These are phyloP conservation scores for Canavalia gladiata DNA, from an alignment of 306 rosid genomes.

Conservation along the genomic window DNA sequence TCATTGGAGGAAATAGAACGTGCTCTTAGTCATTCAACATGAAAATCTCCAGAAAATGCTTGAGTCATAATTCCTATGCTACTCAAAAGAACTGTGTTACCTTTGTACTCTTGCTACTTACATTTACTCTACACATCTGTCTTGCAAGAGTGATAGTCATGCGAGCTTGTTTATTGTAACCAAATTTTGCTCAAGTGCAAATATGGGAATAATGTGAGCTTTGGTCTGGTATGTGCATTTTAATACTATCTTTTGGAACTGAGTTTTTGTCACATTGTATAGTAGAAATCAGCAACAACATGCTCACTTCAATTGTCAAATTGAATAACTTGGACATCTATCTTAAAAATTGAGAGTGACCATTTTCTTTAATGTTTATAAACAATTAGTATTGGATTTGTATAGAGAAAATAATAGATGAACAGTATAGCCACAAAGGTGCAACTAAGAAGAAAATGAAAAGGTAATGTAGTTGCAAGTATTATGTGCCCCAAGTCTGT, in stretches of 20 bases:
- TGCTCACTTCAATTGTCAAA: constrained; percentile 25
- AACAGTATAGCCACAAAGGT: background rate
- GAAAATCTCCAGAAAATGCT: constrained; percentile 43
- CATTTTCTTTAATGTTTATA: too few relatives aligned
- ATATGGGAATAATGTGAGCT: constrained; percentile 20
- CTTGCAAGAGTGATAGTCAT: constrained; percentile 8
- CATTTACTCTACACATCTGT: constrained; percentile 8
- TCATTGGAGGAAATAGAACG: constrained; percentile 95
- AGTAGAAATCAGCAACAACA: constrained; percentile 24
- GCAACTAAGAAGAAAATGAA: too few relatives aligned
- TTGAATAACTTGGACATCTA: constrained; percentile 40
- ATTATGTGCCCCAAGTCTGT: background rate
- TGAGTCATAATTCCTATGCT: constrained; percentile 32
- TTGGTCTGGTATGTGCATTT: constrained; percentile 37
- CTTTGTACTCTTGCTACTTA: constrained; percentile 19
- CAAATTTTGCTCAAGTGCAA: constrained; percentile 40
- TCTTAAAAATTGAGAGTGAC: too few relatives aligned
- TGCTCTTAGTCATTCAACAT: constrained; percentile 70
- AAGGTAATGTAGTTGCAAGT: background rate
- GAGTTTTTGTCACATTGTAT: constrained; percentile 30
- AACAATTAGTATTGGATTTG: background rate
- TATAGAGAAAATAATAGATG: background rate
- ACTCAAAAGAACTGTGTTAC: constrained; percentile 42
- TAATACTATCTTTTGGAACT: constrained; percentile 21
- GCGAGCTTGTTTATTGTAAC: too few relatives aligned